Evolutionary conservation across 2,329 filamentous ascomycete species (phyloP).

Genomic region (Diplodia sapinea): DNA sequence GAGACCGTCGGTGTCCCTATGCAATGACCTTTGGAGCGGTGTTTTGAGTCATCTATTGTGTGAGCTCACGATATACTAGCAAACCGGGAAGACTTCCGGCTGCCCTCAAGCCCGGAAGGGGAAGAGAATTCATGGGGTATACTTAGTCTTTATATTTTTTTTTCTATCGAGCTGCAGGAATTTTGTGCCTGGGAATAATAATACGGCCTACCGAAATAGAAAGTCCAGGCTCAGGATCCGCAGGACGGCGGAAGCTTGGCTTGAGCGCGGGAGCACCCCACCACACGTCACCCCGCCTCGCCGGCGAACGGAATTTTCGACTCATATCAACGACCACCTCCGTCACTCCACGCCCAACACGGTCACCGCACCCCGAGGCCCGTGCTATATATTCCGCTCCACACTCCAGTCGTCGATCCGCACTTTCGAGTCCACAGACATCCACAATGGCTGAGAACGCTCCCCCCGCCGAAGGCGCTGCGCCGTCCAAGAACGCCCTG

Average conservation of each 20-base stretch:
- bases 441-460: slow-evolving; percentile 43
- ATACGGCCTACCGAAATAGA: neutral
- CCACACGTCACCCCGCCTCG: slow-evolving; percentile 28
- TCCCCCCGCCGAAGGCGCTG: slow-evolving; percentile 33
- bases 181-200: neutral
- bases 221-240: neutral
- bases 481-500: slow-evolving; percentile 49
- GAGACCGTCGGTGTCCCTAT: slow-evolving; percentile 1
- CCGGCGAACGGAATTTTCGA: slow-evolving; percentile 30
- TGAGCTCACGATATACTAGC: neutral
- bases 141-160: too few species aligned
- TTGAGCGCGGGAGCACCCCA: slow-evolving; percentile 21
- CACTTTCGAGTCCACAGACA: neutral
- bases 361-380: neutral
- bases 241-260: neutral
- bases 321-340: slow-evolving; percentile 27
- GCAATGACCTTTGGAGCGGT: slow-evolving; percentile 1
- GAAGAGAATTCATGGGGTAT: too few species aligned
- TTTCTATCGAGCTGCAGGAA: neutral
- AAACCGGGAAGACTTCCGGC: too few species aligned
- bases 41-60: slow-evolving; percentile 15
- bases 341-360: slow-evolving; percentile 17
- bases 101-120: too few species aligned
- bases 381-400: slow-evolving; percentile 7
- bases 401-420: neutral